Percentiles rank a stretch among this genome's conserved stretches.
These are phyloP conservation scores for Debaryomyces coudertii DNA, from an alignment of 1,139 yeast genomes.

Conservation along the genomic window DNA sequence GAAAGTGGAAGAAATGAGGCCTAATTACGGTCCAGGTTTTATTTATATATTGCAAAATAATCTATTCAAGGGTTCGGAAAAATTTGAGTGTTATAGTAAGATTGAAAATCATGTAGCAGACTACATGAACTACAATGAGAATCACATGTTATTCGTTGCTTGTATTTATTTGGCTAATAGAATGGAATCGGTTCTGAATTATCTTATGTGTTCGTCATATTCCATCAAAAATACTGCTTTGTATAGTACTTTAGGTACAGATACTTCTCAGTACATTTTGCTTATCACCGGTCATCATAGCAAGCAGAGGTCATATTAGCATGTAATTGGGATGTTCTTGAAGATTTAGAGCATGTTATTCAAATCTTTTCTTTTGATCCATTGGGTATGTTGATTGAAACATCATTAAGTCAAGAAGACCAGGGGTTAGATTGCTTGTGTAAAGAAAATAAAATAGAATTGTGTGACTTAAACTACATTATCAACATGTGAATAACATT, in stretches of 20 bases:
- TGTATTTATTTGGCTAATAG: slow-evolving; percentile 41
- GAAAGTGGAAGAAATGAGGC: slow-evolving; percentile 20
- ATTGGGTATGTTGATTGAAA: slow-evolving; percentile 14
- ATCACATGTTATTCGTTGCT: slow-evolving; percentile 35
- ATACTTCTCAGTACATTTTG: slow-evolving; percentile 38
- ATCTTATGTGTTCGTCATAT: slow-evolving; percentile 39
- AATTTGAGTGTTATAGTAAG: slow-evolving; percentile 28
- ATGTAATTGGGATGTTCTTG: slow-evolving; percentile 31
- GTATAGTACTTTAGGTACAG: slow-evolving; percentile 44
- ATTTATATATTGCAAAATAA: slow-evolving; percentile 31
- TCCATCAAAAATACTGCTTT: slow-evolving; percentile 43
- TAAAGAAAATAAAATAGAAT: slow-evolving; percentile 24
- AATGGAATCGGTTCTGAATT: slow-evolving; percentile 43
- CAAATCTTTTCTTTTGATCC: slow-evolving; percentile 43
- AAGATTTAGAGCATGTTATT: slow-evolving; percentile 31
- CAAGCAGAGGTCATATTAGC: slow-evolving; percentile 35
- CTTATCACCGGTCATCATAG: slow-evolving; percentile 38
- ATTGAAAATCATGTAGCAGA: slow-evolving; percentile 29
- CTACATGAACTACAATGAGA: slow-evolving; percentile 24
- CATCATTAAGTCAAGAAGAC: slow-evolving; percentile 21
- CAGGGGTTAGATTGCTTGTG: slow-evolving; percentile 24
- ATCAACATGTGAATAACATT: slow-evolving; percentile 31
- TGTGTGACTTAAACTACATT: slow-evolving; percentile 38
- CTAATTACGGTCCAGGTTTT: slow-evolving; percentile 37
- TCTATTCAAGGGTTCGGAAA: slow-evolving; percentile 27